These are phyloP conservation scores for Orbilia javanica DNA, from an alignment of 2,329 filamentous ascomycete species.

Conservation along the genomic window DNA sequence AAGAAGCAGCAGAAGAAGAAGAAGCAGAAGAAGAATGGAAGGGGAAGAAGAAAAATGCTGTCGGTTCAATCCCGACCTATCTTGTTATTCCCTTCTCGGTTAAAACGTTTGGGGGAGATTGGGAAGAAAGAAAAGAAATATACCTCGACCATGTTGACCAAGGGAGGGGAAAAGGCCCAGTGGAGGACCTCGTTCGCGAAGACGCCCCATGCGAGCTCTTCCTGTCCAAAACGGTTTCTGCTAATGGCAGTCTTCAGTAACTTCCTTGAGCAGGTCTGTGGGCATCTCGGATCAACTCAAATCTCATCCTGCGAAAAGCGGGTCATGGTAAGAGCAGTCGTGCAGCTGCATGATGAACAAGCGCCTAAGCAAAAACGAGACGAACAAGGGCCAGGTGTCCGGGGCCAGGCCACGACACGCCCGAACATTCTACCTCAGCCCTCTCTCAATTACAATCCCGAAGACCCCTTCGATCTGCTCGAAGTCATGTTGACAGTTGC, in stretches of 20 bases:
- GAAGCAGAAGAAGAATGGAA: neutral
- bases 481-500: neutral
- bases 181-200: constrained; percentile 50
- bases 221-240: constrained; percentile 36
- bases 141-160: constrained; percentile 34
- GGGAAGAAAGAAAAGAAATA: constrained; percentile 34
- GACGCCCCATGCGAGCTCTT: constrained; percentile 57
- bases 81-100: constrained; percentile 57
- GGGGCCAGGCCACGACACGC: constrained; percentile 12
- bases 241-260: constrained; percentile 7
- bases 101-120: constrained; percentile 41
- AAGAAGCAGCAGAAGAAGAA: neutral
- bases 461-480: constrained; percentile 4
- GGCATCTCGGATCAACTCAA: constrained; percentile 49
- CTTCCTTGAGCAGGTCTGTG: neutral
- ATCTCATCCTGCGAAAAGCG: constrained; percentile 51
- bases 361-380: constrained; percentile 17
- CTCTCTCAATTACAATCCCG: neutral
- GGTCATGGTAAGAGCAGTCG: constrained; percentile 18
- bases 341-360: constrained; percentile 21
- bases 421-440: constrained; percentile 17
- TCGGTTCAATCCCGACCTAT: constrained; percentile 51
- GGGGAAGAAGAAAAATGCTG: neutral
- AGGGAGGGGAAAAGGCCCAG: constrained; percentile 31
- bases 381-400: neutral